A percentile compares a stretch with the other conserved stretches of the same genome.
phyloP scores from a whole-genome alignment of 345 rosid genomes.

The Dimocarpus longan region DNA sequence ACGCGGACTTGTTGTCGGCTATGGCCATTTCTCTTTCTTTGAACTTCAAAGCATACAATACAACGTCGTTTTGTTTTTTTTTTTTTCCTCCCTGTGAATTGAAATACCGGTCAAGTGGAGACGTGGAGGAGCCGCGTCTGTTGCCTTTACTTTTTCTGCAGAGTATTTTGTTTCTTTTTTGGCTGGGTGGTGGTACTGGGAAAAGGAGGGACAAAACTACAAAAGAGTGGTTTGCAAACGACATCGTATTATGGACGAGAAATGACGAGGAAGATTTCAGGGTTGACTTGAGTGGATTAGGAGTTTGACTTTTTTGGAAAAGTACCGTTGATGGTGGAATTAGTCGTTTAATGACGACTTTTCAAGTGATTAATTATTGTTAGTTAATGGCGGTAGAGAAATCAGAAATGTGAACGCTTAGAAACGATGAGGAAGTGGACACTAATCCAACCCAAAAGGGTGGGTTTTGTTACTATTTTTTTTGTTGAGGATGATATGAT shows the following conservation, averaged over 20 bases:
- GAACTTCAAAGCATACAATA: constrained; percentile 20
- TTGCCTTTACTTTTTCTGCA: neutral
- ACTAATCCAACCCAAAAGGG: neutral
- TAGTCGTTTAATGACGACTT: neutral
- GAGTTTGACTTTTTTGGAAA: neutral
- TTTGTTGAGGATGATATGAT: neutral
- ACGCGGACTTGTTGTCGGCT: constrained; percentile 60
- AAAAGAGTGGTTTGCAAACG: neutral
- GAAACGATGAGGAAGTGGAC: neutral
- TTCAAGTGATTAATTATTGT: neutral
- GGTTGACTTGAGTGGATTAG: neutral
- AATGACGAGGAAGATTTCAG: neutral
- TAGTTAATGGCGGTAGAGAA: neutral
- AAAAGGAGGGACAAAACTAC: neutral
- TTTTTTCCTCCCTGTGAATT: constrained; percentile 2
- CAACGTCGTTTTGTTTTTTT: constrained; percentile 18
- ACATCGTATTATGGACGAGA: neutral
- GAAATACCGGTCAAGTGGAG: constrained; percentile 7
- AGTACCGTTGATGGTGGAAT: neutral
- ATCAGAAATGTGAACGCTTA: neutral
- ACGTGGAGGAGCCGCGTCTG: constrained; percentile 39
- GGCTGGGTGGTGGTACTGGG: neutral
- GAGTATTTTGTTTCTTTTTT: neutral
- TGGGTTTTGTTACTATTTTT: neutral
- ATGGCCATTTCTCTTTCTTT: constrained; percentile 56